Conservation (phyloP, 1,284 basidiomycete genomes). For the Pseudozyma pruni region DNA sequence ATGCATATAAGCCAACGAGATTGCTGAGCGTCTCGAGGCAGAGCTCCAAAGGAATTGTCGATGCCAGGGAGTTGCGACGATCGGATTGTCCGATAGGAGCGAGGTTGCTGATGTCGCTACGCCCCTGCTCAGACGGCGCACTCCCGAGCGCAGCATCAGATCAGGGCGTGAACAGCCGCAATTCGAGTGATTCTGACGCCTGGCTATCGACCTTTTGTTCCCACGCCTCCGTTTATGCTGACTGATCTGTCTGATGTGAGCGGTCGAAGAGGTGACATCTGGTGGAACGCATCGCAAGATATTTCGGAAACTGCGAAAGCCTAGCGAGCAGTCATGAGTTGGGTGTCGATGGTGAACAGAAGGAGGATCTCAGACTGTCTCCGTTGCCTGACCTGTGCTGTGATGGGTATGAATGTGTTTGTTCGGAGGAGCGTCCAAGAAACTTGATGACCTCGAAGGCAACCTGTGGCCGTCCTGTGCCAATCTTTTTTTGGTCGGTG, state of each 20-base stretch:
- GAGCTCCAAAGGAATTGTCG: neutral
- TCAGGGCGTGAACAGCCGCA: constrained; percentile 12
- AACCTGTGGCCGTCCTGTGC: constrained; percentile 1
- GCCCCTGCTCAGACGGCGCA: constrained; percentile 24
- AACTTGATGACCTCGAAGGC: neutral
- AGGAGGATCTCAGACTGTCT: no score
- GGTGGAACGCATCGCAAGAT: constrained; percentile 13
- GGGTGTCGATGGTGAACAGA: neutral
- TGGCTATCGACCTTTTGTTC: no score
- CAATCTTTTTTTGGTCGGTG: constrained; percentile 1
- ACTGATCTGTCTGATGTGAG: no score
- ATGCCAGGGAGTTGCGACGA: neutral
- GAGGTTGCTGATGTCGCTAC: constrained; percentile 17
- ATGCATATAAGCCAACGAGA: no score
- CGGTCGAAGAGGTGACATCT: constrained; percentile 4
- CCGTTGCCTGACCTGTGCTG: no score
- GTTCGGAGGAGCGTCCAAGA: neutral
- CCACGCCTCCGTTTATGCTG: no score
- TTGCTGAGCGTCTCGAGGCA: no score
- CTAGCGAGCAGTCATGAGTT: neutral
- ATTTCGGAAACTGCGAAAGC: constrained; percentile 11
- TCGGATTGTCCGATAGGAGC: constrained; percentile 1
- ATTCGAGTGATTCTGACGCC: constrained; percentile 12
- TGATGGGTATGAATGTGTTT: neutral
- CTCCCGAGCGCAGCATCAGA: constrained; percentile 40